A percentile compares a stretch with the other conserved stretches of the same genome.
Conservation (phyloP, 805 yeast genomes). For the Barnettozyma sp. region DNA sequence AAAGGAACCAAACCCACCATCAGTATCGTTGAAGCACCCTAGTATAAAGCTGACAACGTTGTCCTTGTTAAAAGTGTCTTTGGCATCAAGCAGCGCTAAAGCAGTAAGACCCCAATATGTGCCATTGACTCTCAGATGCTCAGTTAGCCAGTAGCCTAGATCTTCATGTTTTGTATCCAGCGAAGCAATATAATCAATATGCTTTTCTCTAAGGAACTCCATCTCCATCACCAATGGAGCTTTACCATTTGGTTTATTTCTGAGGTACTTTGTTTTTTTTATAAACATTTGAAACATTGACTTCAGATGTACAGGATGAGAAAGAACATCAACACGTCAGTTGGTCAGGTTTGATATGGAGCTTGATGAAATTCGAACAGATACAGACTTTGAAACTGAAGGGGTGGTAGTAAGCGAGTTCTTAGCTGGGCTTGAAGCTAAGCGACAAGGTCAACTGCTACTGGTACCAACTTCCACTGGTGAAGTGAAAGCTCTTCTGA, state of each 20-base stretch:
- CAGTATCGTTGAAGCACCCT: slow-evolving; percentile 48
- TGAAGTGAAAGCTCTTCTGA: slow-evolving; percentile 46
- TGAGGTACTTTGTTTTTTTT: neutral
- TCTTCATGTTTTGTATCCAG: slow-evolving; percentile 50
- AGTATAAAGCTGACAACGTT: slow-evolving; percentile 65
- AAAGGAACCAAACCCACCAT: slow-evolving; percentile 86
- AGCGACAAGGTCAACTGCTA: slow-evolving; percentile 21
- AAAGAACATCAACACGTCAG: no score
- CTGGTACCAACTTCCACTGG: slow-evolving; percentile 60
- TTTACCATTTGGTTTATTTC: neutral
- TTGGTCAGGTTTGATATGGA: neutral
- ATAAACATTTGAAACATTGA: no score
- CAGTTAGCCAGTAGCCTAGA: slow-evolving; percentile 80
- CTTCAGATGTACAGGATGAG: no score
- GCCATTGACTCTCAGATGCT: slow-evolving; percentile 86
- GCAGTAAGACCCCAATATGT: slow-evolving; percentile 94
- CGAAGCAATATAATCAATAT: slow-evolving; percentile 48
- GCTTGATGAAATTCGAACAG: slow-evolving; percentile 22
- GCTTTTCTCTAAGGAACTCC: slow-evolving; percentile 37
- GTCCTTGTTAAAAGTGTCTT: slow-evolving; percentile 48
- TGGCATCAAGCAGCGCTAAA: slow-evolving; percentile 48
- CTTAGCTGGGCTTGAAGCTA: slow-evolving; percentile 24
- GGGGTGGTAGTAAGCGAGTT: slow-evolving; percentile 26
- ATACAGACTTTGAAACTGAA: slow-evolving; percentile 18
- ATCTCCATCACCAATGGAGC: neutral